A percentile compares a stretch with the other conserved stretches of the same genome.
Conservation (phyloP, 163 green algal species). For the Coccomyxa subellipsoidea region DNA sequence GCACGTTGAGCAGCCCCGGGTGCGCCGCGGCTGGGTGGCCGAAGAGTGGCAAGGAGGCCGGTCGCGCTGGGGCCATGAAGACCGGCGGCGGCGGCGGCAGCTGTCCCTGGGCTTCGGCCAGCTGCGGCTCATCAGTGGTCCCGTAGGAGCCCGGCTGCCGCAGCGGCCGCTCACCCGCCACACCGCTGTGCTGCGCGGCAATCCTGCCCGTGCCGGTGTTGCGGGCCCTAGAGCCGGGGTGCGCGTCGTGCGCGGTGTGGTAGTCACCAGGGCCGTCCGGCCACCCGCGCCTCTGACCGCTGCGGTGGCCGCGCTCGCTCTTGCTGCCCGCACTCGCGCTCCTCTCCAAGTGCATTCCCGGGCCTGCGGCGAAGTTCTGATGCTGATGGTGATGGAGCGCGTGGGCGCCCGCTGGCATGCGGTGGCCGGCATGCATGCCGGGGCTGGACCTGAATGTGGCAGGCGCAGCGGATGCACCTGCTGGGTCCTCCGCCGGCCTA, state of each 20-base stretch:
- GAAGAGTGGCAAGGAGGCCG: neutral
- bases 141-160: neutral
- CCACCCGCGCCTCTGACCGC: neutral
- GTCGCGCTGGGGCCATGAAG: neutral
- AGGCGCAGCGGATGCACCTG: neutral
- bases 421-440: neutral
- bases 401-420: neutral
- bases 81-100: neutral
- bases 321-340: slow-evolving; percentile 1
- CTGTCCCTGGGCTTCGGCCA: neutral
- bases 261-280: neutral
- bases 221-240: neutral
- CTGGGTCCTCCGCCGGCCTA: neutral
- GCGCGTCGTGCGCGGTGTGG: neutral
- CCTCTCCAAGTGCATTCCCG: neutral
- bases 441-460: neutral
- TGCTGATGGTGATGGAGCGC: neutral
- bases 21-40: neutral
- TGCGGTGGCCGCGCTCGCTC: neutral
- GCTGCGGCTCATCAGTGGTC: neutral
- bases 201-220: neutral
- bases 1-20: neutral
- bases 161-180: neutral
- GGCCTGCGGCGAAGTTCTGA: neutral
- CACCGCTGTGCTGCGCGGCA: neutral